Percentiles rank a stretch among this genome's conserved stretches.
These are phyloP conservation scores for Cardamine resedifolia DNA, from an alignment of 345 rosid species.

Conservation along the genomic window DNA sequence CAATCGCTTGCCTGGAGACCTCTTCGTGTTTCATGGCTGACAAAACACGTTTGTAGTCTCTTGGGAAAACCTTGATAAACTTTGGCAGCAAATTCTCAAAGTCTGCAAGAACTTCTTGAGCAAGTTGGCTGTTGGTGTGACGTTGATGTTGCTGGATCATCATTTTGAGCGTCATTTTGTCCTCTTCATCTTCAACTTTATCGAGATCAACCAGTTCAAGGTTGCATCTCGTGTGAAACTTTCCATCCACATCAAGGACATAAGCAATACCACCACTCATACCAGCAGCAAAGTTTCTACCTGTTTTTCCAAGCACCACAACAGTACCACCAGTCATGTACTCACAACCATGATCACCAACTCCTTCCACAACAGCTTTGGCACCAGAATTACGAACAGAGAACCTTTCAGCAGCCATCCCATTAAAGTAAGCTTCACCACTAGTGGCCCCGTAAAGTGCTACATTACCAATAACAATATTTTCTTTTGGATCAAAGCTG, in stretches of 20 bases:
- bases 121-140: constrained; percentile 82
- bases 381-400: constrained; percentile 99
- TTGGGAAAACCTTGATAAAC: constrained; percentile 91
- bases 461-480: constrained; percentile 93
- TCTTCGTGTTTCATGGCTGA: constrained; percentile 65
- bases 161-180: constrained; percentile 79
- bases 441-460: constrained; percentile 92
- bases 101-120: constrained; percentile 80
- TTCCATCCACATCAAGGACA: constrained; percentile 83
- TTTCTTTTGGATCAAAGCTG: constrained; percentile 91
- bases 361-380: constrained; percentile 97
- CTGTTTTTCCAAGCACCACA: constrained; percentile 95
- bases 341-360: constrained; percentile 99
- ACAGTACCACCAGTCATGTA: constrained; percentile 99
- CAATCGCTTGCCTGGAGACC: constrained; percentile 44
- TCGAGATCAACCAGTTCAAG: constrained; percentile 93
- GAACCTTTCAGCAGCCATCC: constrained; percentile 99
- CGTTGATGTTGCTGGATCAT: constrained; percentile 99
- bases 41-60: constrained; percentile 94
- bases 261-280: constrained; percentile 99
- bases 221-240: constrained; percentile 80
- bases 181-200: constrained; percentile 89
- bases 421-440: constrained; percentile 96
- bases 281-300: constrained; percentile 99
- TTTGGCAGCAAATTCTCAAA: constrained; percentile 71